Evolutionary conservation across 1,139 yeast genomes (phyloP).

Genomic region (Protomyces gravidus): DNA sequence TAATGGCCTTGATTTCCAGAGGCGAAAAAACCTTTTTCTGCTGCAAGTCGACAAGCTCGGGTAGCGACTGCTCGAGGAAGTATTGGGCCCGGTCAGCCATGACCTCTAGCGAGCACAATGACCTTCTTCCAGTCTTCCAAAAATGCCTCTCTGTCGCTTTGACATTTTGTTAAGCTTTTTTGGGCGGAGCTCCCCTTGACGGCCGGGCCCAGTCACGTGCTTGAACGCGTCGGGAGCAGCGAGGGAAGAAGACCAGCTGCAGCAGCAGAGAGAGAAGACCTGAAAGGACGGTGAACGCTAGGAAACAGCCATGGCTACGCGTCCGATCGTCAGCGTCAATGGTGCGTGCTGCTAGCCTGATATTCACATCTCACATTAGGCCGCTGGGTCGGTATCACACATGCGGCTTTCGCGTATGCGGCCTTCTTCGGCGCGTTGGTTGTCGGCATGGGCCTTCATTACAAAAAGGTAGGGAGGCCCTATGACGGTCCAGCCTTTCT

Average conservation of each 20-base stretch:
- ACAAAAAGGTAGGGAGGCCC: constrained; percentile 21
- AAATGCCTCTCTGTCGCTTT: too few relatives aligned
- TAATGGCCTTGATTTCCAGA: constrained; percentile 70
- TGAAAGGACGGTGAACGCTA: too few relatives aligned
- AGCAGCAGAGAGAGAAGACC: too few relatives aligned
- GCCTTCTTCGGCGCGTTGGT: constrained; percentile 23
- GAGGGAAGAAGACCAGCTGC: too few relatives aligned
- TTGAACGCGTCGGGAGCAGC: too few relatives aligned
- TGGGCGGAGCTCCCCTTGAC: too few relatives aligned
- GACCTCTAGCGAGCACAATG: too few relatives aligned
- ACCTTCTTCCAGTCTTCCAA: too few relatives aligned
- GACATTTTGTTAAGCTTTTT: too few relatives aligned
- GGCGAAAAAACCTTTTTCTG: constrained; percentile 66
- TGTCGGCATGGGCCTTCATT: constrained; percentile 16
- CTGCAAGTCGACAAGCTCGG: constrained; percentile 85
- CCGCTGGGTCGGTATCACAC: constrained; percentile 12
- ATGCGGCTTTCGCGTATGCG: constrained; percentile 21
- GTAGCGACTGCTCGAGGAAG: constrained; percentile 75
- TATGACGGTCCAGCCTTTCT: background rate
- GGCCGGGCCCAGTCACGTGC: too few relatives aligned
- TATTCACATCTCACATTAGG: background rate
- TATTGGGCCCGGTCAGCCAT: constrained; percentile 77
- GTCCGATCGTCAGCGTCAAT: background rate
- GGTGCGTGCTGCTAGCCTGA: background rate
- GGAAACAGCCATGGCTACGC: background rate